A percentile compares a stretch with the other conserved stretches of the same genome.
phyloP scores from a whole-genome alignment of 2,329 filamentous ascomycete species.

The Bipolaris sorokiniana region DNA sequence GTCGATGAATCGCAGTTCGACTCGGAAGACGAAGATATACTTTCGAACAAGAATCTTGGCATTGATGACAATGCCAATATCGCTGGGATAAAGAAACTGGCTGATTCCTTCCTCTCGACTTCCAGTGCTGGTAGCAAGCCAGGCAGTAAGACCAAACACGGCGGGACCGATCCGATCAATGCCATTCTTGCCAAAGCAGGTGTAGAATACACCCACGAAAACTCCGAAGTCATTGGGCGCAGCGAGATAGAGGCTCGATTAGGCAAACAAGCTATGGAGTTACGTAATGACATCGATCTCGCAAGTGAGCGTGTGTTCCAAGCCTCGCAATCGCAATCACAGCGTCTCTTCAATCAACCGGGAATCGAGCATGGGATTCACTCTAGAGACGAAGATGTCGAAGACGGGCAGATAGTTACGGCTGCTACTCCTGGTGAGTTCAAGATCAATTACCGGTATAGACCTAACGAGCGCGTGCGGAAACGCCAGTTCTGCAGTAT shows the following conservation, averaged over 20 bases:
- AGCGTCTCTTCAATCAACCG: slow-evolving; percentile 6
- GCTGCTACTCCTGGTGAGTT: slow-evolving; percentile 40
- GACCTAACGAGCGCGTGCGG: slow-evolving; percentile 76
- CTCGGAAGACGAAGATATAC: slow-evolving; percentile 35
- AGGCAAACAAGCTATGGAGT: slow-evolving; percentile 74
- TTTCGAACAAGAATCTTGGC: slow-evolving; percentile 36
- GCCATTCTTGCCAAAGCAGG: slow-evolving; percentile 88
- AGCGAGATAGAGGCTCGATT: slow-evolving; percentile 90
- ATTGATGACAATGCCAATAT: slow-evolving; percentile 39
- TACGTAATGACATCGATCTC: slow-evolving; percentile 58
- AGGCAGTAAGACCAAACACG: slow-evolving; percentile 54
- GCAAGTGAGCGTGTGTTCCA: slow-evolving; percentile 65
- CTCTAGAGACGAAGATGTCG: slow-evolving; percentile 26
- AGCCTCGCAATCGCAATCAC: slow-evolving; percentile 50
- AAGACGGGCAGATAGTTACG: slow-evolving; percentile 20
- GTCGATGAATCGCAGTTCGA: slow-evolving; percentile 39
- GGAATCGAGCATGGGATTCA: slow-evolving; percentile 29
- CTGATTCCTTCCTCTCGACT: slow-evolving; percentile 38
- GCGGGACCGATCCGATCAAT: slow-evolving; percentile 73
- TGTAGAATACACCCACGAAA: slow-evolving; percentile 95
- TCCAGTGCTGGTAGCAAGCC: slow-evolving; percentile 27
- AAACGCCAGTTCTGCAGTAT: slow-evolving; percentile 89
- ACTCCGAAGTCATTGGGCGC: slow-evolving; percentile 90
- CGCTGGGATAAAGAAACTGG: slow-evolving; percentile 66
- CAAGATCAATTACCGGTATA: slow-evolving; percentile 65